Conservation (phyloP, 202 grass and related monocot genomes). For the Saccharum hybrid region DNA sequence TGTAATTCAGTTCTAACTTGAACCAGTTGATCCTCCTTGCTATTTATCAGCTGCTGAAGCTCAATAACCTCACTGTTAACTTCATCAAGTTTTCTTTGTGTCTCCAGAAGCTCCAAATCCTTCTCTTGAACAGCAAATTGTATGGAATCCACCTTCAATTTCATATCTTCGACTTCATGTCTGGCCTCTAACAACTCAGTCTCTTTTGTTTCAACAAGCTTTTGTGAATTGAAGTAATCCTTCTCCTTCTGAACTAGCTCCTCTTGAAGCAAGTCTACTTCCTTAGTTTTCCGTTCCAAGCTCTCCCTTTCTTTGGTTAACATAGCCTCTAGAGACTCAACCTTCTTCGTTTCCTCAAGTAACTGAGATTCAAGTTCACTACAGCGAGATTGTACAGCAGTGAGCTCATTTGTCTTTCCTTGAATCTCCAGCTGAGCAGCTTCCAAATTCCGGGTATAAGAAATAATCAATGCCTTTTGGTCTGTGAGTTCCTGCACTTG, state of each 20-base stretch:
- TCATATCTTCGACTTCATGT: constrained; percentile 77
- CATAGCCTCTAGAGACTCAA: constrained; percentile 59
- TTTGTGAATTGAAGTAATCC: constrained; percentile 60
- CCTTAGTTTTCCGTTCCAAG: constrained; percentile 66
- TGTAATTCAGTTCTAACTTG: constrained; percentile 61
- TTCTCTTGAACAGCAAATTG: constrained; percentile 61
- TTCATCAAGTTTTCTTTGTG: constrained; percentile 52
- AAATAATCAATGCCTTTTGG: constrained; percentile 65
- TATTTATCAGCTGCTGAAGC: constrained; percentile 57
- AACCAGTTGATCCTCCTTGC: constrained; percentile 69
- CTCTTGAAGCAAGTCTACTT: constrained; percentile 64
- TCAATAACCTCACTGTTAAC: constrained; percentile 50
- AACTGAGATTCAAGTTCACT: constrained; percentile 65
- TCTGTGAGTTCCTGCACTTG: constrained; percentile 56
- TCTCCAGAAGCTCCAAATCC: constrained; percentile 65
- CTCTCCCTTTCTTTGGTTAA: constrained; percentile 66
- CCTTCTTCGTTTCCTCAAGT: constrained; percentile 56
- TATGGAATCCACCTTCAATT: constrained; percentile 66
- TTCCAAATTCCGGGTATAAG: constrained; percentile 67
- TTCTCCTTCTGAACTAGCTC: constrained; percentile 65
- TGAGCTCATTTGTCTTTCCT: constrained; percentile 59
- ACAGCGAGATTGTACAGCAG: constrained; percentile 42
- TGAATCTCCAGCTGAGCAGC: constrained; percentile 64
- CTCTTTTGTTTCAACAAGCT: constrained; percentile 67
- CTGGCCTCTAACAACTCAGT: constrained; percentile 69